Evolutionary conservation across 345 rosid species (phyloP).

Genomic region (Ceriops decandra): DNA sequence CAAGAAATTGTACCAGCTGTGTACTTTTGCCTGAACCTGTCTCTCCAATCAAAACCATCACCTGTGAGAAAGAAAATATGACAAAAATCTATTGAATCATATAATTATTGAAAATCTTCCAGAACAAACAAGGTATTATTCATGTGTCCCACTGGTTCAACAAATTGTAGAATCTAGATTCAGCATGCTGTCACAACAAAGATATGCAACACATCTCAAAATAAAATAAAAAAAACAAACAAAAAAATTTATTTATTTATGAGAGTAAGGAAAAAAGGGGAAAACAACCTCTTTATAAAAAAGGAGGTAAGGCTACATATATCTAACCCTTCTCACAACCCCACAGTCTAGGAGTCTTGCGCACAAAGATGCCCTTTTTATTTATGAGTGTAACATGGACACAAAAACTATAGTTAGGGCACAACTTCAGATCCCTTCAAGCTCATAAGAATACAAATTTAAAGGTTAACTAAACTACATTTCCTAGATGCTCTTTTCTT

Average conservation of each 20-base stretch:
- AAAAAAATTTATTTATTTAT: no score
- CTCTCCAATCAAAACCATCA: slow-evolving; percentile 78
- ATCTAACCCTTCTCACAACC: no score
- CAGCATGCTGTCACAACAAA: no score
- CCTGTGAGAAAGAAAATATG: slow-evolving; percentile 36
- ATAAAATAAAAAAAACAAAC: no score
- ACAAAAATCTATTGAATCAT: neutral
- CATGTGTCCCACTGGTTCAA: neutral
- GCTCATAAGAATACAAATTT: neutral
- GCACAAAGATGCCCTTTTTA: no score
- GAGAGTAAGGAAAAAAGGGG: no score
- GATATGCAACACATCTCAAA: no score
- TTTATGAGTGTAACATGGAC: neutral
- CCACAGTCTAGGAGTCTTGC: no score
- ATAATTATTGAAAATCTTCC: neutral
- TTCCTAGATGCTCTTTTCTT: neutral
- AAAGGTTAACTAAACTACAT: neutral
- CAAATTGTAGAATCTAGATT: neutral
- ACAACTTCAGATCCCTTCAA: neutral
- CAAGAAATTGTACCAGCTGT: slow-evolving; percentile 82
- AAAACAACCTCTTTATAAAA: no score
- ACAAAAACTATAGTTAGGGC: neutral
- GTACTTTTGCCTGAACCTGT: slow-evolving; percentile 98
- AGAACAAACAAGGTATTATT: neutral
- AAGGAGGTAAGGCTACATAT: no score